These are phyloP conservation scores for Pichia membranifaciens DNA, from an alignment of 805 yeast species.

Conservation along the genomic window DNA sequence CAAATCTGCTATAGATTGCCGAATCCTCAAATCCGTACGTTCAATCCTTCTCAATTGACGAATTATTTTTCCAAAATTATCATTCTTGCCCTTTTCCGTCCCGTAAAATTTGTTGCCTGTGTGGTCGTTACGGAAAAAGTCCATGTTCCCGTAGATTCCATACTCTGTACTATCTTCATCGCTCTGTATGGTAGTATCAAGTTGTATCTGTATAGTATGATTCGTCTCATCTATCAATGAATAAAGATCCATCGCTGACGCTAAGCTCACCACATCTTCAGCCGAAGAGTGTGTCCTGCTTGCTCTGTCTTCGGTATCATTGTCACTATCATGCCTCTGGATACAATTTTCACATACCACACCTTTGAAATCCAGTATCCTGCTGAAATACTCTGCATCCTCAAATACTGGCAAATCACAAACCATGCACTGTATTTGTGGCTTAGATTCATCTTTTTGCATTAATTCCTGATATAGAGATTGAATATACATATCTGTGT, in stretches of 20 bases:
- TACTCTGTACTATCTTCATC: slow-evolving; percentile 5
- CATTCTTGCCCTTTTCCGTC: not conserved
- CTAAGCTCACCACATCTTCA: not conserved
- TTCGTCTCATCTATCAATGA: not conserved
- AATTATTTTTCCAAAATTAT: slow-evolving; percentile 1
- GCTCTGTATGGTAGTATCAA: slow-evolving; percentile 1
- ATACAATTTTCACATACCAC: slow-evolving; percentile 2
- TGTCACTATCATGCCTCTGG: not conserved
- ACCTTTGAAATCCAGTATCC: not conserved
- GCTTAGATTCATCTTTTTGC: not conserved
- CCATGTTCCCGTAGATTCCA: not conserved
- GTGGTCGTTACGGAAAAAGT: not conserved
- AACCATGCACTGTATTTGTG: not conserved
- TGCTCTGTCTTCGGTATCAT: not conserved
- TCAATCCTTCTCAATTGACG: slow-evolving; percentile 3
- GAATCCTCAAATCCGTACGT: slow-evolving; percentile 2
- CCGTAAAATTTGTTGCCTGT: not conserved
- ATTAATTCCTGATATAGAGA: slow-evolving; percentile 3
- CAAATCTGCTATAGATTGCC: slow-evolving; percentile 11
- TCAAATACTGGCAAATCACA: slow-evolving; percentile 1
- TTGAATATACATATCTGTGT: slow-evolving; percentile 5
- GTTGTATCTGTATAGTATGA: not conserved
- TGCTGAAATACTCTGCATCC: too few relatives aligned
- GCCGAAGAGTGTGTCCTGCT: too few relatives aligned
- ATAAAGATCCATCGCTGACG: not conserved